Percentiles rank a stretch among this genome's conserved stretches.
phyloP scores from a whole-genome alignment of 139 green algal genomes.

The Micractinium conductrix region DNA sequence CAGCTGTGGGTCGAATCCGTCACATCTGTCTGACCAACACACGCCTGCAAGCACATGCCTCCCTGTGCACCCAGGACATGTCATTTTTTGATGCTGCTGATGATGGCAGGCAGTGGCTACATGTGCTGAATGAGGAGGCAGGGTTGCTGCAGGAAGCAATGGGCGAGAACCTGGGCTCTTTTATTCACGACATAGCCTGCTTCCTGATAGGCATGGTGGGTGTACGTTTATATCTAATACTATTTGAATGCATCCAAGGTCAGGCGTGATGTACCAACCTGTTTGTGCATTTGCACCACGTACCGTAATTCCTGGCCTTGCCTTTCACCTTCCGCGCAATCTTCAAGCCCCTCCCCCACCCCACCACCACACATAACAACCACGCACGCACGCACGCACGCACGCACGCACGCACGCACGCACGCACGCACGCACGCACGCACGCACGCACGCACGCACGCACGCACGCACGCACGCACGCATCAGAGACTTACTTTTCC shows the following conservation, averaged over 20 bases:
- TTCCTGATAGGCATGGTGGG: slow-evolving; percentile 22
- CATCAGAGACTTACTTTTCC: neutral
- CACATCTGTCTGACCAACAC: no score
- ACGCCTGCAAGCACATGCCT: no score
- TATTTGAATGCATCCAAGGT: neutral
- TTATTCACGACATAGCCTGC: slow-evolving; percentile 19
- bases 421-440: neutral
- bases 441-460: neutral
- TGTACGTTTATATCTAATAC: neutral
- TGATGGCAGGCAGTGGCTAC: slow-evolving; percentile 54
- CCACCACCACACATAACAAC: slow-evolving; percentile 53
- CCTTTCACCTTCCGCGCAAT: neutral
- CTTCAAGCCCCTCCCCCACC: slow-evolving; percentile 37
- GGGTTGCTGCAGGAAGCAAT: slow-evolving; percentile 11
- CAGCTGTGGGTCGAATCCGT: no score
- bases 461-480: neutral
- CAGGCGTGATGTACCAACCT: neutral
- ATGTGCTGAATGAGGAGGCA: slow-evolving; percentile 74
- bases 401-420: no score
- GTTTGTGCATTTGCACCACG: neutral
- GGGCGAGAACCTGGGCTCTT: slow-evolving; percentile 18
- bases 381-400: neutral
- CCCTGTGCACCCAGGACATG: no score
- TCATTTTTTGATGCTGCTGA: slow-evolving; percentile 80
- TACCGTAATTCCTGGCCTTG: neutral